Evolutionary conservation across 2,329 filamentous ascomycete species (phyloP), one percentile per base, ranked within the genome.

Genomic region (Dactylellina cionopaga): DNA sequence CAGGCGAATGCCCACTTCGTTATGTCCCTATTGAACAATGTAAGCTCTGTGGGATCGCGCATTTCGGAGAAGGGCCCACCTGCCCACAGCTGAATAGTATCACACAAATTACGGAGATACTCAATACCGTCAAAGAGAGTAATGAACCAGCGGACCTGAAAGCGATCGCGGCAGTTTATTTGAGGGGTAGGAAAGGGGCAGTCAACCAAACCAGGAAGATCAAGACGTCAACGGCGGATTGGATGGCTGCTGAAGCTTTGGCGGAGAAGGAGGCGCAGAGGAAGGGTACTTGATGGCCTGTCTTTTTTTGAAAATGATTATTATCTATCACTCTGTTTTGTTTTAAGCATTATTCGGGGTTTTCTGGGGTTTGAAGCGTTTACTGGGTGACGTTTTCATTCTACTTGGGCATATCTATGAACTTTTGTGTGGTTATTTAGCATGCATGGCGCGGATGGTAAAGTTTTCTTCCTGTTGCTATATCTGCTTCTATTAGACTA

Each of bases 1-100:
- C 80, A 10, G 88, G 88, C n/a, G 82, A 83, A 41, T 91, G 89
- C 76, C 85, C 85, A 7, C 80, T 90, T 29, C 89, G 88, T 77
- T 75, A 83, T 3, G 84, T 85, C 6, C 86, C 86, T 1, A 81
- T 84, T 1, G 87, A 90, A 76, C 80, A 84, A 75, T 91, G 89
- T 78, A 84, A 84, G 5, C 82, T 90, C 5, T 90, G 89, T 73
- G 87, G 88, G 13, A 82, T 87, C 19, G 85, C 86, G 1, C 88
- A 90, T 77, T 86, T 83, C 74, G 87, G 87, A 1, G 78, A 82
- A 58, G 79, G 80, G 1, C 82, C 85, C 29, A 84, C 83, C 6
- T 91, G 89, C 76, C 86, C 88, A 11, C 86, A 88, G 77, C 83
- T 91, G 55, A 82, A 82, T 59, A 87, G 86, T 2, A 86, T 90